A percentile compares a stretch with the other conserved stretches of the same genome.
phyloP scores from a whole-genome alignment of 1,139 yeast species.

The Yamadazyma oceani region DNA sequence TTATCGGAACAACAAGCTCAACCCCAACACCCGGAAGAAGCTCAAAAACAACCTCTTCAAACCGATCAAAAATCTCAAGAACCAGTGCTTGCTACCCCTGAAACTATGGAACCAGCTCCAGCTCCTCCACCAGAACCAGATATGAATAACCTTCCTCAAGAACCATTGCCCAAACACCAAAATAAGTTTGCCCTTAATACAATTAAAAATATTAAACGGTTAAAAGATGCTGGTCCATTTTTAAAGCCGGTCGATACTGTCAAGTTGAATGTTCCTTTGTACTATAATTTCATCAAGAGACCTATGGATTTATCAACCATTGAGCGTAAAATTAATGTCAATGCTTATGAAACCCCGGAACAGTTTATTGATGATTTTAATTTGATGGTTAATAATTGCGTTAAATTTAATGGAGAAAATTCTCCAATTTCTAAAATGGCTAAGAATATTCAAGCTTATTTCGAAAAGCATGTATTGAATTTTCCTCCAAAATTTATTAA shows the following conservation, averaged over 20 bases:
- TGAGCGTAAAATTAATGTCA: conserved; percentile 69
- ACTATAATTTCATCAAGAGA: conserved; percentile 74
- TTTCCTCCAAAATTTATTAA: conserved; percentile 77
- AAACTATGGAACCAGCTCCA: conserved; percentile 58
- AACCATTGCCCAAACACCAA: conserved; percentile 88
- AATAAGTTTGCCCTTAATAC: conserved; percentile 66
- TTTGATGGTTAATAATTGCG: conserved; percentile 80
- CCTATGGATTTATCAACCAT: conserved; percentile 96
- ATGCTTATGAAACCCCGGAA: conserved; percentile 70
- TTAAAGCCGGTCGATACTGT: conserved; percentile 86
- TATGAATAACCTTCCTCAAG: conserved; percentile 60
- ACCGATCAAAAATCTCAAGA: neutral
- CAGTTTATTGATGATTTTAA: conserved; percentile 80
- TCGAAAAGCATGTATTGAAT: conserved; percentile 89
- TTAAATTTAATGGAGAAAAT: conserved; percentile 79
- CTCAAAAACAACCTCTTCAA: conserved; percentile 1
- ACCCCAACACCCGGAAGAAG: too few species aligned
- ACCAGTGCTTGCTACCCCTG: conserved; percentile 12
- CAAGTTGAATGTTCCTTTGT: conserved; percentile 86
- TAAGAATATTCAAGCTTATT: conserved; percentile 81
- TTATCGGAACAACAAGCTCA: neutral
- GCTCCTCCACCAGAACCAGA: conserved; percentile 76
- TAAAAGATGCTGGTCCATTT: conserved; percentile 92
- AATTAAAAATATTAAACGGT: conserved; percentile 78
- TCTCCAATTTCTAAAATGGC: conserved; percentile 91